Evolutionary conservation across 495 filamentous ascomycete species (phyloP), one percentile per base, ranked within the genome.

Genomic region (Aspergillus panamensis): DNA sequence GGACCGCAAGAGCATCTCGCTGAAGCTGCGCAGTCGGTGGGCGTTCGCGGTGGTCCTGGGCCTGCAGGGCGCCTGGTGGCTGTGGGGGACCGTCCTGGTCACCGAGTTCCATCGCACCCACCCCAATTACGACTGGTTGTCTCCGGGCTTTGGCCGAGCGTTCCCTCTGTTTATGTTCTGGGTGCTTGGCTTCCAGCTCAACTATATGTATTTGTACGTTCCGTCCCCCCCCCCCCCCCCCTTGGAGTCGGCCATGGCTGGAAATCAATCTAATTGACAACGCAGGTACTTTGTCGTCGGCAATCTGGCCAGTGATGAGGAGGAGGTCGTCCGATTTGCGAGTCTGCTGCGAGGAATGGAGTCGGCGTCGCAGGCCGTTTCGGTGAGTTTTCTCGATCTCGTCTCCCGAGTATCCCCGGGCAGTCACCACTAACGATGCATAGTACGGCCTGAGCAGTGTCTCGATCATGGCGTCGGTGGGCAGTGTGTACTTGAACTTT

Each of bases 401-500:
- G 47, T 5, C 13, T 7, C 7, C 9, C 6, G 12, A 12, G 13
- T 31, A 29, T 53, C 5, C 2, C 25, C 25, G 25, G 25, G 25
- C 5, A 25, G 25, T 25, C 20, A 54, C 69, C 20, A 54, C 69
- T 19, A 7, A 33, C 14, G 14, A 51, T 51, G 6, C 0, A 6
- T 44, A 76, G 69, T 87, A 86, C 56, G 84, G 84, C 1, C 62
- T 87, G 0, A 79, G 74, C 53, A 81, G 79, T 21, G 53, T 87
- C 17, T 69, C 73, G 1, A 69, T 84, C 51, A 82, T 87, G 64
- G 83, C 78, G n/a, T 67, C 80, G 13, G 77, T 84, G 12, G 83
- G 83, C 14, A 77, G 75, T 33, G 71, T 84, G 0, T 87, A 87
- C 60, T 71, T 87, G 58, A 87, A 85, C 62, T 85, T 87, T 60